Evolutionary conservation across 306 rosid species (phyloP).

Genomic region (Pyrus bretschneideri): DNA sequence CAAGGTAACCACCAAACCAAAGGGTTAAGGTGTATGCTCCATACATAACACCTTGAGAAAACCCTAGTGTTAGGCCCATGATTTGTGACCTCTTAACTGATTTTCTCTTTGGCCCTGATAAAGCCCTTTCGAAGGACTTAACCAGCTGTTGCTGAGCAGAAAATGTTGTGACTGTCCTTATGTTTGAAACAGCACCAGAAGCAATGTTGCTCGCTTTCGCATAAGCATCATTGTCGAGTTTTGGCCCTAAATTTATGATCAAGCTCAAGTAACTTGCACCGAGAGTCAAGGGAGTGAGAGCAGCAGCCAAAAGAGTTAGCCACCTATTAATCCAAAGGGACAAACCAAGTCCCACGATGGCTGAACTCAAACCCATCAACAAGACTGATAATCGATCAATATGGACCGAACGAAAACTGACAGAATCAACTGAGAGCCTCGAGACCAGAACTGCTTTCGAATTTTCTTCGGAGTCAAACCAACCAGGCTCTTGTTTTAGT

Average conservation of each 20-base stretch:
- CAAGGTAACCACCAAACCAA: constrained; percentile 67
- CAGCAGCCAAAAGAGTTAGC: constrained; percentile 65
- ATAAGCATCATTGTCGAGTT: constrained; percentile 56
- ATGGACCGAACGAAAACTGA: constrained; percentile 61
- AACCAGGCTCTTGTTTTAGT: constrained; percentile 85
- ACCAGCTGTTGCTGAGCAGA: constrained; percentile 77
- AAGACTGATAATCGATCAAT: constrained; percentile 78
- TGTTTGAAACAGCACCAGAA: constrained; percentile 83
- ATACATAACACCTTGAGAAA: constrained; percentile 77
- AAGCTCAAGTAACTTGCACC: constrained; percentile 82
- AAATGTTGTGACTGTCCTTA: constrained; percentile 76
- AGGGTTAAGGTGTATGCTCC: constrained; percentile 78
- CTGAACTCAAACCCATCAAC: constrained; percentile 84
- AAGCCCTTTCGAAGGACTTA: constrained; percentile 59
- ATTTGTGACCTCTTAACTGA: constrained; percentile 58
- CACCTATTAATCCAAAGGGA: constrained; percentile 45
- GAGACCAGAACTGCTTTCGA: constrained; percentile 68
- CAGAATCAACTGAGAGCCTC: constrained; percentile 61
- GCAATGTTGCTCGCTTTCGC: constrained; percentile 84
- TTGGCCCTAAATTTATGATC: constrained; percentile 68
- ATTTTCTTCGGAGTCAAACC: constrained; percentile 86
- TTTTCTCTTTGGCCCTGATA: constrained; percentile 53
- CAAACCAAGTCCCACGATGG: constrained; percentile 61
- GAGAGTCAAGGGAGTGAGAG: constrained; percentile 78
- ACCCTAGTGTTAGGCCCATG: constrained; percentile 60